Conservation (phyloP, 106 monocot species). For the Allium fistulosum region DNA sequence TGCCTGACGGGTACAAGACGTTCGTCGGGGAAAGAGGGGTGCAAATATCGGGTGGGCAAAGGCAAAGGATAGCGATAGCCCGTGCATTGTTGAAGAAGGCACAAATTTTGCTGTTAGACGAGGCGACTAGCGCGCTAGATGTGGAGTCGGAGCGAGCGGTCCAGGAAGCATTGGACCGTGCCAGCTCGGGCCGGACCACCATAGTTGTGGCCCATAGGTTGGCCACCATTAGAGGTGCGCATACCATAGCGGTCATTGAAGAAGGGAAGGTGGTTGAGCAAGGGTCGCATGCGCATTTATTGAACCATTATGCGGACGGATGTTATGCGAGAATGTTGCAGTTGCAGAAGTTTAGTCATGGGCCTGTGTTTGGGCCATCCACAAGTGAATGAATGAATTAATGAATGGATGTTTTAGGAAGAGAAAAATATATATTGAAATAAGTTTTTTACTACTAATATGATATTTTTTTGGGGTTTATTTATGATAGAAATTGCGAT, state of each 20-base stretch:
- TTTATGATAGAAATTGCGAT: conserved; percentile 13
- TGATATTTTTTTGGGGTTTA: neutral
- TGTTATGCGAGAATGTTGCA: conserved; percentile 88
- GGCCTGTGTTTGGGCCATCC: conserved; percentile 1
- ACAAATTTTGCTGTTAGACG: conserved; percentile 68
- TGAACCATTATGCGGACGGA: conserved; percentile 68
- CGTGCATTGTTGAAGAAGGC: conserved; percentile 69
- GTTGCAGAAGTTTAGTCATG: conserved; percentile 46
- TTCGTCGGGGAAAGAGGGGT: conserved; percentile 80
- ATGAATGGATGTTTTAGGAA: neutral
- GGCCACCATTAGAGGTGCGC: conserved; percentile 62
- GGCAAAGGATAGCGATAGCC: conserved; percentile 83
- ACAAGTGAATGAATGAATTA: conserved; percentile 1
- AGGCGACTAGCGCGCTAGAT: conserved; percentile 92
- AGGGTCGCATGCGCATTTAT: conserved; percentile 82
- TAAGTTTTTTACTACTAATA: neutral
- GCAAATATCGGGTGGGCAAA: conserved; percentile 85
- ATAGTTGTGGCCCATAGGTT: conserved; percentile 85
- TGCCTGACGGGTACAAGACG: conserved; percentile 85
- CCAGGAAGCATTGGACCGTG: conserved; percentile 66
- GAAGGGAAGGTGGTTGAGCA: conserved; percentile 97
- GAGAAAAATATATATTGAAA: neutral
- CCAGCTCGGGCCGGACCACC: conserved; percentile 44
- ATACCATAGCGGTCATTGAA: conserved; percentile 82
- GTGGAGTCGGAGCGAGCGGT: conserved; percentile 81